Evolutionary conservation across 202 grass and related monocot species (phyloP).

Genomic region (Hordeum pubiflorum): DNA sequence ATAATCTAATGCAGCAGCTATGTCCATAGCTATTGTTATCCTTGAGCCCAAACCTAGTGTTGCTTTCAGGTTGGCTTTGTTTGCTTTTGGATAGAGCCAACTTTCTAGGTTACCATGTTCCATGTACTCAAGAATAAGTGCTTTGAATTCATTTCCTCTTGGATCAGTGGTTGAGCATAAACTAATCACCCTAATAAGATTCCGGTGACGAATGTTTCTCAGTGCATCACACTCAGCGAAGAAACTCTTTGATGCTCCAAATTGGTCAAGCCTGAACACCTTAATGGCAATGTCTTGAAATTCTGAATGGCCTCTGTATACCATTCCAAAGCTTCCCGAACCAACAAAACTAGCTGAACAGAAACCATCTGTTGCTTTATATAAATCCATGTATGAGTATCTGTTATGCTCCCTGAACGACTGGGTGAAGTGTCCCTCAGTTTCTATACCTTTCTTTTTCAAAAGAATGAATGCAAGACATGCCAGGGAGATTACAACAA

Average conservation of each 20-base stretch:
- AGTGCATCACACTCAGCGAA: background rate
- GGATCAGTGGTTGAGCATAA: background rate
- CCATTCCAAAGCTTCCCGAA: background rate
- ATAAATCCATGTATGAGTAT: background rate
- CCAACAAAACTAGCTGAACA: background rate
- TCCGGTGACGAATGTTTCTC: background rate
- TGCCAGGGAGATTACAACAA: background rate
- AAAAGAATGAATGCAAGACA: background rate
- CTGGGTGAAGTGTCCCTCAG: background rate
- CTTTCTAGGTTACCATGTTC: background rate
- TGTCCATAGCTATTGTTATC: background rate
- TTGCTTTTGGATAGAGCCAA: background rate
- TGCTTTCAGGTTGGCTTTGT: background rate
- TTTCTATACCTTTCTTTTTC: background rate
- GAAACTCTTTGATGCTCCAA: background rate
- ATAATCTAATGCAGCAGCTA: constrained; percentile 11
- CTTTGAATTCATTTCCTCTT: background rate
- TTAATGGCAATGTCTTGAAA: background rate
- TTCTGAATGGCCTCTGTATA: background rate
- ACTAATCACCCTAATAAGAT: background rate
- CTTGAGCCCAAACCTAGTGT: background rate
- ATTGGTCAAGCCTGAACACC: constrained; percentile 4
- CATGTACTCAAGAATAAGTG: constrained; percentile 1
- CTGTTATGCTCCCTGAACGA: background rate
- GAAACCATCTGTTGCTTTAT: background rate